Evolutionary conservation across 768 basidiomycete genomes (phyloP), one percentile per base, ranked within the genome.

Genomic region (Rhodotorula toruloides): DNA sequence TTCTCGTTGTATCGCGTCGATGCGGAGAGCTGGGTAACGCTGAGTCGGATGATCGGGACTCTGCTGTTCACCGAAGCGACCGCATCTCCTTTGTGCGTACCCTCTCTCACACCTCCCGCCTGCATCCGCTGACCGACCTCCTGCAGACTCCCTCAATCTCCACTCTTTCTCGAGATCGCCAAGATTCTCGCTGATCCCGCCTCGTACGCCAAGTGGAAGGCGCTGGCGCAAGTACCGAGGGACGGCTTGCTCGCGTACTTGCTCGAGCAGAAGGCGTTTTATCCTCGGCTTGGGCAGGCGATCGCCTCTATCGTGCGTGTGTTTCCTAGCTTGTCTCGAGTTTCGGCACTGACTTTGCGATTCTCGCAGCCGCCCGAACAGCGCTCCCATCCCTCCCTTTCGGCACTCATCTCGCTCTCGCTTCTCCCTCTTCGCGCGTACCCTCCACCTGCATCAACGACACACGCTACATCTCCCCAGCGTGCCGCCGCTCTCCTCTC

Each of bases 81-180:
- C 10, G 9, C 50, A 0, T 40, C 49, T 5, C 50, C 58, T 9
- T 58, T 61, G 70, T 71, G 50, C 59, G 70, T 62, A n/a, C n/a
- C n/a, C 27, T n/a, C 10, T 13, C 22, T n/a, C 32, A 32, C n/a
- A 6, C 17, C 19, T 5, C 19, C 16, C 25, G 7, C 34, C 5
- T 34, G 2, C 1, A 25, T 12, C 3, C 11, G 17, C 40, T 68
- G 32, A 47, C 54, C 12, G 13, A 1, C 11, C 13, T 7, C 27
- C 12, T 4, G 19, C 48, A 71, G 70, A 2, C 27, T 56, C 0
- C 54, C 65, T 3, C 70, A 71, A 58, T 47, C 65, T 0, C 65
- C 70, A 0, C 48, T 71, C 5, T 67, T 71, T 31, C 70, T 71
- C 65, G 70, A 71, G 32, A 37, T 71, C 37, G 32, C 40, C 39